A percentile compares a stretch with the other conserved stretches of the same genome.
Evolutionary conservation across 2,329 filamentous ascomycete species (phyloP).

Genomic region (Fusarium multiceps): DNA sequence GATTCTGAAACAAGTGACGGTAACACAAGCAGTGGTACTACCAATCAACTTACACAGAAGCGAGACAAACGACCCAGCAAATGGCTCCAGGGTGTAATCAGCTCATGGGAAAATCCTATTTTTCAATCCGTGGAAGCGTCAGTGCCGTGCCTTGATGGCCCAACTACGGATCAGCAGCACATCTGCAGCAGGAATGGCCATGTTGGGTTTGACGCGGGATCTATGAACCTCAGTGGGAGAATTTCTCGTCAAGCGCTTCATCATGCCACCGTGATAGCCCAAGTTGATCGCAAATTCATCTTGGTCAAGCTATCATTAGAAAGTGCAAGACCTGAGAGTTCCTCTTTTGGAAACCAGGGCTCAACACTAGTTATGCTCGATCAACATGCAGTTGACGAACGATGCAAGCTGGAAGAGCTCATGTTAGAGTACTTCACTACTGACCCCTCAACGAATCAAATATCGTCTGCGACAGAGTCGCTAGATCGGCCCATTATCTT

Average conservation of each 20-base stretch:
- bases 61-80: constrained; percentile 41
- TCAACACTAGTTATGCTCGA: constrained; percentile 81
- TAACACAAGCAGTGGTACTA: not conserved
- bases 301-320: constrained; percentile 67
- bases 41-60: not conserved
- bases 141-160: constrained; percentile 56
- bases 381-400: constrained; percentile 95
- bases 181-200: constrained; percentile 12
- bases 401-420: constrained; percentile 80
- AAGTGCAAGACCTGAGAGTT: not conserved
- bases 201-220: constrained; percentile 48
- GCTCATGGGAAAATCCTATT: constrained; percentile 79
- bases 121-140: constrained; percentile 66
- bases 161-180: not conserved
- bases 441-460: not conserved
- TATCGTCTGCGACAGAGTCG: constrained; percentile 48
- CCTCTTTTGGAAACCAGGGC: constrained; percentile 32
- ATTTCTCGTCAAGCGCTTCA: constrained; percentile 72
- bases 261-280: constrained; percentile 75
- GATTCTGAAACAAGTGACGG: not conserved
- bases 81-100: constrained; percentile 72
- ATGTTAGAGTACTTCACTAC: constrained; percentile 64
- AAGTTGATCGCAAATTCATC: constrained; percentile 93
- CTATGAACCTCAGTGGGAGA: constrained; percentile 51
- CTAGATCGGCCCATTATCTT: constrained; percentile 70